These are phyloP conservation scores for Ophiostoma sp. DNA, from an alignment of 2,329 filamentous ascomycete species.

Conservation along the genomic window DNA sequence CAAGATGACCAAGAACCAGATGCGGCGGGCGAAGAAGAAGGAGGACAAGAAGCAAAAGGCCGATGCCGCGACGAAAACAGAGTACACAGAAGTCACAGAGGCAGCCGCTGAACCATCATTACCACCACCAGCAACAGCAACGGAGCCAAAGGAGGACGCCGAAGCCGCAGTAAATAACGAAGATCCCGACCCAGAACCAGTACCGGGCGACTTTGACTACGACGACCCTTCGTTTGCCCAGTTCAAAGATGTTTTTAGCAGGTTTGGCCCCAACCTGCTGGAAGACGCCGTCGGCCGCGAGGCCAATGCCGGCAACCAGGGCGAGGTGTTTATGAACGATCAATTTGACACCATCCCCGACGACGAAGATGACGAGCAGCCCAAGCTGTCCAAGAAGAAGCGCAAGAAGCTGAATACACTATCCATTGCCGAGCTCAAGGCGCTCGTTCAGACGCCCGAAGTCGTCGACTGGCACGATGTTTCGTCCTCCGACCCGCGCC, in stretches of 20 bases:
- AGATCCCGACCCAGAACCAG: conserved; percentile 30
- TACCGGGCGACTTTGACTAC: conserved; percentile 44
- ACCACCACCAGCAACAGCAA: not conserved
- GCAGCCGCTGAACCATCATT: not conserved
- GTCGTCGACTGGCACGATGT: conserved; percentile 97
- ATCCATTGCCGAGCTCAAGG: conserved; percentile 89
- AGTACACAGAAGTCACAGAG: not conserved
- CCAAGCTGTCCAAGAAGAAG: conserved; percentile 89
- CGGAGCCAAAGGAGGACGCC: conserved; percentile 32
- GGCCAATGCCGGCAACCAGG: conserved; percentile 66
- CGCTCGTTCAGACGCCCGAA: conserved; percentile 83
- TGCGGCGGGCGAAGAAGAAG: conserved; percentile 91
- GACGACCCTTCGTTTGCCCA: conserved; percentile 76
- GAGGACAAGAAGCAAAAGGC: conserved; percentile 66
- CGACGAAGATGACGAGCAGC: conserved; percentile 56
- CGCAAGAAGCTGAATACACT: conserved; percentile 86
- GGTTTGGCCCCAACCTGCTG: conserved; percentile 63
- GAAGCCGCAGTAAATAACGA: not conserved
- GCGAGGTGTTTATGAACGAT: conserved; percentile 76
- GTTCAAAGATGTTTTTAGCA: conserved; percentile 76
- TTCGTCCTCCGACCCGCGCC: conserved; percentile 78
- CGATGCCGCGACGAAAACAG: not conserved
- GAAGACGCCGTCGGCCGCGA: conserved; percentile 62
- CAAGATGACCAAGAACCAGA: conserved; percentile 91
- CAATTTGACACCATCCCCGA: conserved; percentile 83